These are phyloP conservation scores for Clonostachys rosea DNA, from an alignment of 2,329 filamentous ascomycete genomes.

Conservation along the genomic window DNA sequence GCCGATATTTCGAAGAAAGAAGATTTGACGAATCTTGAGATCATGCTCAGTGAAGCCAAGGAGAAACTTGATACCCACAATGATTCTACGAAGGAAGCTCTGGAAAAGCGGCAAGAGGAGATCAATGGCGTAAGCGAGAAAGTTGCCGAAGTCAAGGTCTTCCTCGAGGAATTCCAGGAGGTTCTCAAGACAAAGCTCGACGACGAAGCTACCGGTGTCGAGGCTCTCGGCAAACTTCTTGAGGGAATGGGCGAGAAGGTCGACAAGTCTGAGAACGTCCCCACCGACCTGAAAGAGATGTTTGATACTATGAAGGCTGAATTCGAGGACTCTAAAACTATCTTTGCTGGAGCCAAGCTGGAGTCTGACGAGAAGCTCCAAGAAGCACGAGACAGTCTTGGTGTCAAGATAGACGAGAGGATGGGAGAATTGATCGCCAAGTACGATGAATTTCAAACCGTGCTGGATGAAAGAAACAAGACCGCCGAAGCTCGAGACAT, in stretches of 20 bases:
- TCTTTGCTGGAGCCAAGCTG: constrained; percentile 76
- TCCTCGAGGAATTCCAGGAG: constrained; percentile 74
- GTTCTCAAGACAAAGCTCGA: constrained; percentile 73
- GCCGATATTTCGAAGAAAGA: constrained; percentile 55
- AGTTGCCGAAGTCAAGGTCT: constrained; percentile 71
- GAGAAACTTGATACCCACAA: constrained; percentile 63
- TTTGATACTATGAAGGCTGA: constrained; percentile 75
- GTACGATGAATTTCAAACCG: constrained; percentile 78
- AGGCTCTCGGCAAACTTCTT: constrained; percentile 67
- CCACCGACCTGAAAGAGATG: constrained; percentile 65
- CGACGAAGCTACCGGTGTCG: constrained; percentile 67
- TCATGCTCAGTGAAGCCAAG: constrained; percentile 67
- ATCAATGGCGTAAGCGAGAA: constrained; percentile 73
- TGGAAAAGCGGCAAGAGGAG: constrained; percentile 3
- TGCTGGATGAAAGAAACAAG: constrained; percentile 69
- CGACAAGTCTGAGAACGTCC: constrained; percentile 49
- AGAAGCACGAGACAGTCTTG: constrained; percentile 47
- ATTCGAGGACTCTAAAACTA: constrained; percentile 80
- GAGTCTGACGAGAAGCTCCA: constrained; percentile 77
- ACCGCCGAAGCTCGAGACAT: constrained; percentile 69
- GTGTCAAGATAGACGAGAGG: constrained; percentile 56
- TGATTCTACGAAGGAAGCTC: constrained; percentile 62
- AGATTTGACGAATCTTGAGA: constrained; percentile 56
- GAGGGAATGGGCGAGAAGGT: constrained; percentile 62
- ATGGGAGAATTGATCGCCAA: constrained; percentile 77